Base-by-base conservation (phyloP, 768 basidiomycete genomes). In the Naganishia vaughanmartiniae region DNA sequence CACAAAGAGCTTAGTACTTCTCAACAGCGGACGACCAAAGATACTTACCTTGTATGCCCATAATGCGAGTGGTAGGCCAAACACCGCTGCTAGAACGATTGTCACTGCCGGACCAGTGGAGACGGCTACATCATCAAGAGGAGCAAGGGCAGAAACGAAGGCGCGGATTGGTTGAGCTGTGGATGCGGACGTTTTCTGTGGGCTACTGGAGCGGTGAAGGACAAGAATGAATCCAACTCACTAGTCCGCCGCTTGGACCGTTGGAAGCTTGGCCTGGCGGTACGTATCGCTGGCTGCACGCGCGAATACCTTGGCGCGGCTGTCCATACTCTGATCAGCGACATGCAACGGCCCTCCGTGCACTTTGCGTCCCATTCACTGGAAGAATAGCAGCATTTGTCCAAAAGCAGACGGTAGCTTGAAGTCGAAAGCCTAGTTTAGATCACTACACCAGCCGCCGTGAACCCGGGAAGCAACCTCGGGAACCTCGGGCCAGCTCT, bases 1-100 rank as follows among this genome's bases (percentile, higher is more conserved):
- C 66, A 42, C 12, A 31, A 21, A 21, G 2, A 15, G 17, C 12
- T 36, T 21, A 53, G n/a, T 48, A 24, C 17, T 46, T 31, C 10
- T 2, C 42, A 5, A 24, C 31, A 21, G 58, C 45, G 24, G 14
- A 12, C 46, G 11, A 34, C 17, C n/a, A 51, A 33, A 34, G 54
- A 33, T 0, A 34, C 58, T 31, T 11, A 83, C 83, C 74, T 85
- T 85, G 76, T 85, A 85, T 0, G 74, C 46, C 84, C 84, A 85
- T 0, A 85, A 77, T 0, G 75, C 77, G 0, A 79, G 36, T 0
- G 84, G 84, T 0, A 85, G 71, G 0, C 84, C 84, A 15, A 82
- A 28, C 0, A 83, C 15, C 1, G 83, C 78, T 0, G 77, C 77
- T 0, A 81, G 42, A 2, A 81, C 71, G 9, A 83, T 72, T n/a